Evolutionary conservation across 1,284 basidiomycete species (phyloP), one percentile per base, ranked within the genome.

Genomic region (Albatrellus sp.): DNA sequence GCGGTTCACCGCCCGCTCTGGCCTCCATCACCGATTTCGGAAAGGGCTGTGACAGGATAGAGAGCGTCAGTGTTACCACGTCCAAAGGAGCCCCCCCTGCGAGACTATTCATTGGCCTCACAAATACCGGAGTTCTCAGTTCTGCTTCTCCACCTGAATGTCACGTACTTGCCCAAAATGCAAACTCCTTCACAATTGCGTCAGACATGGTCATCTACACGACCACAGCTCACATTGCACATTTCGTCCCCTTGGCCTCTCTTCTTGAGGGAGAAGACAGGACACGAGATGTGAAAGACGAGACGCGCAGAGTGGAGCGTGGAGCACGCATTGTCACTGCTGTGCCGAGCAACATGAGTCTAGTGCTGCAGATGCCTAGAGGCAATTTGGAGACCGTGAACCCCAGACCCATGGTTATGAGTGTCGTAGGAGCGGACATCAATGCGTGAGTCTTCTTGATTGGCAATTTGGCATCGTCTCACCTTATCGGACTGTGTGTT

Each of bases 351-450:
- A 68, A 77, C 7, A 98, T 96, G 89, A 82, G 74, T 51, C 63
- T 97, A 13, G 86, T 98, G 1, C 65, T 99, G 11, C 96, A 99
- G 66, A 98, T 98, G 92, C 96, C 94, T 0, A 69, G 96, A 52
- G 96, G 96, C 0, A 98, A 98, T 61, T 60, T 99, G 44, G 96
- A 99, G 67, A 97, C 91, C 0, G 83, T 98, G 46, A 90, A 85
- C 55, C 96, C 96, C 1, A 71, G 96, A 30, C 87, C 94, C 1
- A 66, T 99, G 49, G 92, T 98, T 2, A 78, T 97, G 63, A 75
- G 83, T 43, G 80, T 88, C 2, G 81, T 94, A 1, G 71, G 73
- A 44, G 67, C 75, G 41, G 85, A 91, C 56, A 68, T 93, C 10
- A 69, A 81, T 40, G 64, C 59, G 90, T 92, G 55, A 52, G 83